Conservation (phyloP, 306 rosid species). For the Acacia crassicarpa region DNA sequence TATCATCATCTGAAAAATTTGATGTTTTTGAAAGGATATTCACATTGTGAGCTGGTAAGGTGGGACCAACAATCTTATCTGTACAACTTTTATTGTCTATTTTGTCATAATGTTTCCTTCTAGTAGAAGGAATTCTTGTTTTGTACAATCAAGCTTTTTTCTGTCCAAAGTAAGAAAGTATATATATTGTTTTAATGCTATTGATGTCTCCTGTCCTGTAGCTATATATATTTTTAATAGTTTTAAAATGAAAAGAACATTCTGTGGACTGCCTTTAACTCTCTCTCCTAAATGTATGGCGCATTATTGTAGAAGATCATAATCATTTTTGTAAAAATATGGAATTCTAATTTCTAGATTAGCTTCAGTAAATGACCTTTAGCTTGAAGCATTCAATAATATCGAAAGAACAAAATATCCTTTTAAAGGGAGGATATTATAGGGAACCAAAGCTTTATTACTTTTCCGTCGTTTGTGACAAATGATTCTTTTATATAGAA, state of each 20-base stretch:
- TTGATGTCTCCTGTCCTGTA: not conserved
- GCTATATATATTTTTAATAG: not conserved
- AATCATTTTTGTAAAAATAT: not conserved
- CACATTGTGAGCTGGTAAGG: conserved; percentile 13
- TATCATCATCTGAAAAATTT: conserved; percentile 46
- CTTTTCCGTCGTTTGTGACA: not conserved
- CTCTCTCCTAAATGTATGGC: not conserved
- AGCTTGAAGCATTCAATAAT: not conserved
- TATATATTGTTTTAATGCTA: not conserved
- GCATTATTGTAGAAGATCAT: not conserved
- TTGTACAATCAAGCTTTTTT: not conserved
- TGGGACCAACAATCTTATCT: not conserved
- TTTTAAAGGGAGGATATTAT: not conserved
- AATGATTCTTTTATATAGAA: not conserved
- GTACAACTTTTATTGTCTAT: not conserved
- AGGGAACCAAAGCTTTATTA: not conserved
- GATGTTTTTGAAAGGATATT: conserved; percentile 28
- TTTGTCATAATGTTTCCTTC: not conserved
- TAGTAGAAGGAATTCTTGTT: not conserved
- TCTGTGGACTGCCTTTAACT: not conserved
- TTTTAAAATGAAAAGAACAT: too few relatives aligned
- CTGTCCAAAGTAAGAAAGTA: not conserved
- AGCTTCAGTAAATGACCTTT: not conserved
- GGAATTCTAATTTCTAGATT: not conserved
- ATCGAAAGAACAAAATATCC: too few relatives aligned